phyloP scores from a whole-genome alignment of 345 rosid genomes.

The Gossypium ekmanianum region DNA sequence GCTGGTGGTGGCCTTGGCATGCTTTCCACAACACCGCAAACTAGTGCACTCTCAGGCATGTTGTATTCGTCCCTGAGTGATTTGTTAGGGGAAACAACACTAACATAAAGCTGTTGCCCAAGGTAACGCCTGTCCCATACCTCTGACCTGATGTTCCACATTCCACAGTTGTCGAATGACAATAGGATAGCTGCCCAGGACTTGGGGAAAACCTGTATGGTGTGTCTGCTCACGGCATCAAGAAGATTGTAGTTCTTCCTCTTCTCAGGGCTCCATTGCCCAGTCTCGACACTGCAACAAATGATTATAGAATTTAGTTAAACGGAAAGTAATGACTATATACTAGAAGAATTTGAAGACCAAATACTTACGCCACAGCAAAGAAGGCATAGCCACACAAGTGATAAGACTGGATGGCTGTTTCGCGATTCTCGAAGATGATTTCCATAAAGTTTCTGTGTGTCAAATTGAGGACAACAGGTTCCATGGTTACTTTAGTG shows the following conservation, averaged over 20 bases:
- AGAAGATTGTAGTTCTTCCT: constrained; percentile 58
- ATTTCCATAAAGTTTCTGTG: constrained; percentile 73
- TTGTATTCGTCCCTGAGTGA: constrained; percentile 86
- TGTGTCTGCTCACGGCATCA: constrained; percentile 83
- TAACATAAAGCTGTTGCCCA: constrained; percentile 68
- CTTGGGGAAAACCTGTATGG: constrained; percentile 76
- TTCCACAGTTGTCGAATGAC: constrained; percentile 86
- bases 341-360: no score
- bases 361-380: constrained; percentile 32
- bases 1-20: constrained; percentile 63
- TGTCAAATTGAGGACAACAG: constrained; percentile 59
- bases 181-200: constrained; percentile 80
- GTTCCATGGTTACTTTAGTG: constrained; percentile 20
- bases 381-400: constrained; percentile 78
- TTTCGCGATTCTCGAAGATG: constrained; percentile 75
- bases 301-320: no score
- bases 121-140: constrained; percentile 55
- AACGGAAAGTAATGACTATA: no score
- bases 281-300: neutral
- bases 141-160: constrained; percentile 91
- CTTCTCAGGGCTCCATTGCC: neutral
- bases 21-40: constrained; percentile 55
- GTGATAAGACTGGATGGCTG: constrained; percentile 57
- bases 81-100: constrained; percentile 60
- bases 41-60: constrained; percentile 52